These are phyloP conservation scores for Serendipita sp. DNA, from an alignment of 768 basidiomycete genomes.

Conservation along the genomic window DNA sequence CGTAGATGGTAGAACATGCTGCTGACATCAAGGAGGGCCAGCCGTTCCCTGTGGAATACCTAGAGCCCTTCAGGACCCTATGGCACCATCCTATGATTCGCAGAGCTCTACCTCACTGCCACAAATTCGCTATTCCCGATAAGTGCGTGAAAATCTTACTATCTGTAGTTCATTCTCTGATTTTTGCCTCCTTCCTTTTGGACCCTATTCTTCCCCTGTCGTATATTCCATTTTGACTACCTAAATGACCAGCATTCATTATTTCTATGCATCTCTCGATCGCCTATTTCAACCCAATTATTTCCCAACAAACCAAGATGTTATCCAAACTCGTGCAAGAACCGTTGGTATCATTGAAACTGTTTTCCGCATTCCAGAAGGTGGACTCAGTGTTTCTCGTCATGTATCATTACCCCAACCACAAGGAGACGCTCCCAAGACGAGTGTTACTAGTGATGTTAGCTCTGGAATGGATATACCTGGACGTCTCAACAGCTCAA, in stretches of 20 bases:
- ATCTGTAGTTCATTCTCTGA: too few species aligned
- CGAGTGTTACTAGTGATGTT: too few species aligned
- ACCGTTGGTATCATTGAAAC: slow-evolving; percentile 89
- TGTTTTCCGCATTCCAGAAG: slow-evolving; percentile 33
- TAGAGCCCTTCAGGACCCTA: slow-evolving; percentile 46
- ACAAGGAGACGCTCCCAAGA: too few species aligned
- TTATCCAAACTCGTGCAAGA: slow-evolving; percentile 68
- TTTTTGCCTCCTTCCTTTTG: too few species aligned
- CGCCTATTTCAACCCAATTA: slow-evolving; percentile 63
- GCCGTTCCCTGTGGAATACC: slow-evolving; percentile 53
- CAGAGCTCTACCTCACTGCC: slow-evolving; percentile 61
- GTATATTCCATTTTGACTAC: too few species aligned
- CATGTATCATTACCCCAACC: too few species aligned
- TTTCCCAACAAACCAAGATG: slow-evolving; percentile 68
- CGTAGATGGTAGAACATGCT: slow-evolving; percentile 43
- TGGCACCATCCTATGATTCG: slow-evolving; percentile 72
- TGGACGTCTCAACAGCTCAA: too few species aligned
- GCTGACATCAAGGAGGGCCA: slow-evolving; percentile 65
- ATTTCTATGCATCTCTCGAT: slow-evolving; percentile 67
- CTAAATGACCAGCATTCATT: slow-evolving; percentile 31
- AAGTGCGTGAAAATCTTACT: slow-evolving; percentile 31
- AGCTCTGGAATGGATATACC: too few species aligned
- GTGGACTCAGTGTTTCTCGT: slow-evolving; percentile 18
- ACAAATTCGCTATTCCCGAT: slow-evolving; percentile 83
- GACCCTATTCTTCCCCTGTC: too few species aligned